These are phyloP conservation scores for Cyclostephanos tholiformis DNA, from an alignment of 108 stramenopile species.

Conservation along the genomic window DNA sequence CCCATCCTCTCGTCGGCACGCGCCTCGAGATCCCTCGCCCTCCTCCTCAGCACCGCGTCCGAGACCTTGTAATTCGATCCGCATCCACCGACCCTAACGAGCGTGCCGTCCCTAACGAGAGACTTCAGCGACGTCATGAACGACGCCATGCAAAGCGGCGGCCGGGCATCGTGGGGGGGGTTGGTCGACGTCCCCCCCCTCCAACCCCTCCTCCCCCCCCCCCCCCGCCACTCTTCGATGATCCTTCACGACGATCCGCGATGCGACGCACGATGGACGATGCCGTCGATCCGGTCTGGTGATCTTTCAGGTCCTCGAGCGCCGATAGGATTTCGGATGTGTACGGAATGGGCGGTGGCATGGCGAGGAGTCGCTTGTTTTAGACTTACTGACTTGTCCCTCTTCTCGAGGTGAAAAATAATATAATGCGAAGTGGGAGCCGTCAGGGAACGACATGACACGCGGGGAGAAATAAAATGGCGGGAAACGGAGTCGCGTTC, in stretches of 20 bases:
- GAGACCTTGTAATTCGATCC: conserved; percentile 50
- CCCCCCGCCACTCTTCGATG: neutral
- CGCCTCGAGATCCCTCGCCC: conserved; percentile 24
- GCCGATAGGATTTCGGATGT: conserved; percentile 45
- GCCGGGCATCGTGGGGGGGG: too few relatives aligned
- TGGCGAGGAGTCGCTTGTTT: neutral
- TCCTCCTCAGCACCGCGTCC: conserved; percentile 15
- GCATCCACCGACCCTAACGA: conserved; percentile 28
- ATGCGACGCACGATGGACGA: conserved; percentile 36
- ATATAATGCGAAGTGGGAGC: too few relatives aligned
- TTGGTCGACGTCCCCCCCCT: neutral
- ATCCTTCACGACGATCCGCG: neutral
- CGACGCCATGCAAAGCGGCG: conserved; percentile 35
- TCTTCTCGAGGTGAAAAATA: too few relatives aligned
- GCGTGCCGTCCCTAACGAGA: conserved; percentile 26
- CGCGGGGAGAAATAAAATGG: too few relatives aligned
- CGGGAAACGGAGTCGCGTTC: too few relatives aligned
- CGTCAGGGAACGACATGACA: too few relatives aligned
- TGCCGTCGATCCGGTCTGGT: conserved; percentile 41
- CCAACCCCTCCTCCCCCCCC: neutral
- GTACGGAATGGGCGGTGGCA: conserved; percentile 35
- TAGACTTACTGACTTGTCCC: too few relatives aligned
- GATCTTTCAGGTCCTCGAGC: conserved; percentile 40
- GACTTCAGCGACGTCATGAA: conserved; percentile 47
- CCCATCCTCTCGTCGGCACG: conserved; percentile 20